Evolutionary conservation across 2,329 filamentous ascomycete species (phyloP).

Genomic region (Colletotrichum abscissum): DNA sequence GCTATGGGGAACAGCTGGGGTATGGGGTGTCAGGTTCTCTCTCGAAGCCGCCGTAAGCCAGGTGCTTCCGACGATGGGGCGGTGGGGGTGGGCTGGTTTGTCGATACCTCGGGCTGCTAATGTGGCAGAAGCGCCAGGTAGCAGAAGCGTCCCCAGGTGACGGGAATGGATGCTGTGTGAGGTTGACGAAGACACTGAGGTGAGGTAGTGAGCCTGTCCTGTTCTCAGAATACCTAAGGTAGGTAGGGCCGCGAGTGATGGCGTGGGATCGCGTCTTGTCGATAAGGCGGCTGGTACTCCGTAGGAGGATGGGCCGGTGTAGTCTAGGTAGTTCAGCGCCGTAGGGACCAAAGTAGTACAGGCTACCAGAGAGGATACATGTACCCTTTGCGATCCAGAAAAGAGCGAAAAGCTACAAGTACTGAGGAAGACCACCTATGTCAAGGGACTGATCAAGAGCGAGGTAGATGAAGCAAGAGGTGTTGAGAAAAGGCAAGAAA

Average conservation of each 20-base stretch:
- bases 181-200: background rate
- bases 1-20: background rate
- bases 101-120: background rate
- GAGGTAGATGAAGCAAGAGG: background rate
- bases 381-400: background rate
- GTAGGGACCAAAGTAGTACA: background rate
- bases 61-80: background rate
- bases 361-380: background rate
- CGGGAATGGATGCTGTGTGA: background rate
- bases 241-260: background rate
- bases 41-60: background rate
- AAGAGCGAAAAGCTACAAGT: background rate
- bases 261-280: background rate
- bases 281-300: background rate
- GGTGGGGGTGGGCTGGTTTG: background rate
- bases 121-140: background rate
- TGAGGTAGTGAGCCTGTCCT: background rate
- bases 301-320: background rate
- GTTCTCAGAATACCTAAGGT: no score
- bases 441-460: background rate
- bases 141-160: background rate
- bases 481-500: background rate
- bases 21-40: background rate
- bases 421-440: background rate
- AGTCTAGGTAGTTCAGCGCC: background rate